phyloP scores from a whole-genome alignment of 2,329 filamentous ascomycete genomes.

The Pseudopyricularia javanii region DNA sequence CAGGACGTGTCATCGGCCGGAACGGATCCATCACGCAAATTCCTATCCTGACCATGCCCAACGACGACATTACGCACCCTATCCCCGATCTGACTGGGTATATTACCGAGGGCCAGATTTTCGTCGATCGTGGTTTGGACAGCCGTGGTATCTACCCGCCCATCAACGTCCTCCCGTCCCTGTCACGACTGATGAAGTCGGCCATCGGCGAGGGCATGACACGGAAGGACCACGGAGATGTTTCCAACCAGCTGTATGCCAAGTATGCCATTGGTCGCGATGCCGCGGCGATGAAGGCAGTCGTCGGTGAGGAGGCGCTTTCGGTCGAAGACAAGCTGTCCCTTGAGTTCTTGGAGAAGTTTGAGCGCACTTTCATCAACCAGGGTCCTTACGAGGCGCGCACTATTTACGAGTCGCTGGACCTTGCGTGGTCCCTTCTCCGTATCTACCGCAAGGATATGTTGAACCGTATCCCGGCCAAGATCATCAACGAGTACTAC shows the following conservation, averaged over 20 bases:
- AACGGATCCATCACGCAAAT: constrained; percentile 99
- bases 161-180: constrained; percentile 94
- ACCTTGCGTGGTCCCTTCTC: constrained; percentile 91
- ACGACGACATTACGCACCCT: constrained; percentile 98
- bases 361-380: constrained; percentile 87
- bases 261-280: constrained; percentile 99
- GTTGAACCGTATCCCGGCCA: constrained; percentile 85
- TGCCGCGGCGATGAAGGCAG: constrained; percentile 96
- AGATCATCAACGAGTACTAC: constrained; percentile 75
- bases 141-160: constrained; percentile 98
- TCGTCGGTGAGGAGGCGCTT: constrained; percentile 94
- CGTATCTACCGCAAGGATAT: constrained; percentile 97
- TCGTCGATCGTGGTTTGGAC: constrained; percentile 82
- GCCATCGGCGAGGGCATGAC: constrained; percentile 97
- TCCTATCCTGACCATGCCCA: constrained; percentile 97
- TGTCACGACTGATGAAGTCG: constrained; percentile 99
- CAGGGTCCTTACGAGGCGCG: constrained; percentile 90
- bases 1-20: constrained; percentile 89
- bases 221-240: constrained; percentile 91
- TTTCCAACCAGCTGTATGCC: constrained; percentile 98
- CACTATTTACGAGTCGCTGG: constrained; percentile 84
- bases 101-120: constrained; percentile 98
- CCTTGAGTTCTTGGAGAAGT: constrained; percentile 97
- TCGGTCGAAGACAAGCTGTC: constrained; percentile 95
- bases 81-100: constrained; percentile 98